These are phyloP conservation scores for Debaryomyces subglobosus DNA, from an alignment of 1,139 yeast genomes.

Conservation along the genomic window DNA sequence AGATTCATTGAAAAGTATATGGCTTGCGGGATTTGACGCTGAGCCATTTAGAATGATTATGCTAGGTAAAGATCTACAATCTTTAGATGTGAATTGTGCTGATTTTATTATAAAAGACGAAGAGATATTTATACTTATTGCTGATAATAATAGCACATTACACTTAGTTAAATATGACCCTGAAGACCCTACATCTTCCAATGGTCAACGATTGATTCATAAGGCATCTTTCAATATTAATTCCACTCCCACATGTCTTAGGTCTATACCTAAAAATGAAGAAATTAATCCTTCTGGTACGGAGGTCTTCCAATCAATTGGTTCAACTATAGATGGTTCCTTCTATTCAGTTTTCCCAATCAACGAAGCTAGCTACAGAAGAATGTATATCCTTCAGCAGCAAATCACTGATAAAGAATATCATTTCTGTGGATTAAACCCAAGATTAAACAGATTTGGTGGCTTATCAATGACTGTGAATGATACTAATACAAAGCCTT, in stretches of 20 bases:
- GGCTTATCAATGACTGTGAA: slow-evolving; percentile 41
- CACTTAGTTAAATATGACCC: slow-evolving; percentile 90
- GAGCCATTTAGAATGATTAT: slow-evolving; percentile 89
- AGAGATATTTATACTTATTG: slow-evolving; percentile 65
- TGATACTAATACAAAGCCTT: slow-evolving; percentile 51
- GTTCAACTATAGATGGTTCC: slow-evolving; percentile 80
- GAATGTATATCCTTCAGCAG: slow-evolving; percentile 84
- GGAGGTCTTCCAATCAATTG: slow-evolving; percentile 58
- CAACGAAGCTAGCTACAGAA: slow-evolving; percentile 72
- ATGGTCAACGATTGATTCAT: slow-evolving; percentile 76
- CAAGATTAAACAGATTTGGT: slow-evolving; percentile 66
- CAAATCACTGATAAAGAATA: slow-evolving; percentile 77
- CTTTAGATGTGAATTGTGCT: slow-evolving; percentile 62
- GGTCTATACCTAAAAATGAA: slow-evolving; percentile 50
- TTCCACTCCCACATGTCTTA: slow-evolving; percentile 61
- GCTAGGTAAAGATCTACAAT: slow-evolving; percentile 73
- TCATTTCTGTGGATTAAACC: slow-evolving; percentile 81
- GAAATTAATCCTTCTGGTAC: slow-evolving; percentile 24
- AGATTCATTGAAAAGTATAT: slow-evolving; percentile 78
- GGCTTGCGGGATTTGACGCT: slow-evolving; percentile 89
- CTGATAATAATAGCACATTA: slow-evolving; percentile 70
- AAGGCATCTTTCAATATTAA: slow-evolving; percentile 75
- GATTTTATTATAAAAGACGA: slow-evolving; percentile 78
- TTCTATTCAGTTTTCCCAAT: slow-evolving; percentile 76
- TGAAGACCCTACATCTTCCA: slow-evolving; percentile 79